A percentile compares a stretch with the other conserved stretches of the same genome.
Evolutionary conservation across 106 monocot genomes (phyloP).

Genomic region (Apostasia shenzhenica): DNA sequence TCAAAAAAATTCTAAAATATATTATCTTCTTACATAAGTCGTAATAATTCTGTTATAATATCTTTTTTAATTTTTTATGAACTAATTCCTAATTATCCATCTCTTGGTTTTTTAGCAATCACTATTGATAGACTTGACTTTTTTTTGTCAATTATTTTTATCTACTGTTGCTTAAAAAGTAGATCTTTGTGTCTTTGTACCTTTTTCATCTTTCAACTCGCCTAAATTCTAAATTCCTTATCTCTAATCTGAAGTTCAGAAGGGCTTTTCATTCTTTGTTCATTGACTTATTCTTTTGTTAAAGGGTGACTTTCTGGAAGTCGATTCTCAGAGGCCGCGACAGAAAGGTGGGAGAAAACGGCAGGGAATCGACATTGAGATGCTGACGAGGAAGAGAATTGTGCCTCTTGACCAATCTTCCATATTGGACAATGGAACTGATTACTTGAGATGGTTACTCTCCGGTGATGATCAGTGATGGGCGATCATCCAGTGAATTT

Average conservation of each 20-base stretch:
- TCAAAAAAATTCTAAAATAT: too few species aligned
- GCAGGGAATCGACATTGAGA: slow-evolving; percentile 33
- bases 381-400: slow-evolving; percentile 62
- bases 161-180: not conserved
- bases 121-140: not conserved
- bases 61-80: too few species aligned
- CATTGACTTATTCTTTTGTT: not conserved
- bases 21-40: too few species aligned
- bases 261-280: too few species aligned
- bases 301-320: slow-evolving; percentile 78
- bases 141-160: not conserved
- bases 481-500: too few species aligned
- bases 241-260: not conserved
- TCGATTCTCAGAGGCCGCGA: slow-evolving; percentile 40
- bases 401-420: slow-evolving; percentile 21
- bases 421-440: slow-evolving; percentile 28
- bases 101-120: not conserved
- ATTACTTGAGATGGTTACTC: slow-evolving; percentile 75
- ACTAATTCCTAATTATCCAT: too few species aligned
- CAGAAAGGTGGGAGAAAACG: slow-evolving; percentile 70
- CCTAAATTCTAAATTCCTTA: not conserved
- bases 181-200: not conserved
- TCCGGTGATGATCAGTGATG: slow-evolving; percentile 8
- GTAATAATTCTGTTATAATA: too few species aligned
- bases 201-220: not conserved